phyloP scores from a whole-genome alignment of 2,329 filamentous ascomycete species.

The Ophiostoma perfectum region DNA sequence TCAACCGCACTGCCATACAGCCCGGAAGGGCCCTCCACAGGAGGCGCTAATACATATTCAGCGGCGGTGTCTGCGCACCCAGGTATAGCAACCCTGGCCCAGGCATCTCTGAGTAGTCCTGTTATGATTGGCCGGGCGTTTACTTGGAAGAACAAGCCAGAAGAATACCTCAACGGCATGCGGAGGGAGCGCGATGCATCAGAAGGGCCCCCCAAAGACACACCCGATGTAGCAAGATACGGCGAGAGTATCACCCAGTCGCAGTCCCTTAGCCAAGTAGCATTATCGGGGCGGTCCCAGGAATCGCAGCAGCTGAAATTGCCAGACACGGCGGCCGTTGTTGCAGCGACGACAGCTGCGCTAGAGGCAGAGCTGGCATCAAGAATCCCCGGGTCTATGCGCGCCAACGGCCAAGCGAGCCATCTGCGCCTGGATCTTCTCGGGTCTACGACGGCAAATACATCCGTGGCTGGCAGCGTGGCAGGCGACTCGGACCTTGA shows the following conservation, averaged over 20 bases:
- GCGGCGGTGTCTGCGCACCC: constrained; percentile 26
- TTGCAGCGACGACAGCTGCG: constrained; percentile 18
- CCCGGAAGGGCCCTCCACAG: not conserved
- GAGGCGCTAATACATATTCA: constrained; percentile 15
- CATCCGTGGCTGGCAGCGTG: constrained; percentile 55
- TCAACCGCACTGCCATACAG: not conserved
- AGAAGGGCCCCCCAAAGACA: not conserved
- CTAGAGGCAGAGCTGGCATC: constrained; percentile 16
- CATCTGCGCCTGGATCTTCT: constrained; percentile 42
- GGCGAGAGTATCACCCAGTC: not conserved
- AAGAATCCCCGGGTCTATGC: not conserved
- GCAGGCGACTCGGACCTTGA: constrained; percentile 45
- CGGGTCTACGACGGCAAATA: constrained; percentile 38
- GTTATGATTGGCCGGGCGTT: constrained; percentile 47
- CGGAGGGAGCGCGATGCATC: constrained; percentile 26
- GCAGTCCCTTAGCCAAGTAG: not conserved
- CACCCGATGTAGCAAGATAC: not conserved
- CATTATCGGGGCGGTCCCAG: not conserved
- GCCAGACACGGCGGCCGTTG: constrained; percentile 20
- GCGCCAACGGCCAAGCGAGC: constrained; percentile 31
- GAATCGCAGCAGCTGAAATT: not conserved
- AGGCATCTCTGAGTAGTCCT: constrained; percentile 39
- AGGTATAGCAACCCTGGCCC: constrained; percentile 36
- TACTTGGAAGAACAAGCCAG: constrained; percentile 60
- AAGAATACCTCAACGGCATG: constrained; percentile 48